Evolutionary conservation across 2,329 filamentous ascomycete species (phyloP).

Genomic region (Aspergillus sp.): DNA sequence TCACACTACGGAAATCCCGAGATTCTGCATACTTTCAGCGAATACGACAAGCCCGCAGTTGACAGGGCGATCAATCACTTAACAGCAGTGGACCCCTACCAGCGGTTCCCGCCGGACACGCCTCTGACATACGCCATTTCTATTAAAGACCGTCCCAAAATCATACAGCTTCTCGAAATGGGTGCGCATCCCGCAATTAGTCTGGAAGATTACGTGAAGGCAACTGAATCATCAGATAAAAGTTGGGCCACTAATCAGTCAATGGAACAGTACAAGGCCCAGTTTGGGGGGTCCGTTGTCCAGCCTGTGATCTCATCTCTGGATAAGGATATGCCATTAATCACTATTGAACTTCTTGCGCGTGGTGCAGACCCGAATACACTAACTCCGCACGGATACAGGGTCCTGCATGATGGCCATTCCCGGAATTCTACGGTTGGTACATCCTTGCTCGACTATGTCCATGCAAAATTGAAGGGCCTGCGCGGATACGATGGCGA

Average conservation of each 20-base stretch:
- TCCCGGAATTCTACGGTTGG: not conserved
- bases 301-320: constrained; percentile 69
- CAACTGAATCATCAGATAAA: constrained; percentile 9
- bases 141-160: constrained; percentile 53
- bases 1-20: constrained; percentile 52
- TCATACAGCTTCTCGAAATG: constrained; percentile 60
- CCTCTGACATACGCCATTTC: constrained; percentile 62
- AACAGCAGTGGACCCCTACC: constrained; percentile 41
- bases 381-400: constrained; percentile 46
- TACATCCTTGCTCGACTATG: constrained; percentile 59
- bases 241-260: constrained; percentile 28
- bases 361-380: constrained; percentile 66
- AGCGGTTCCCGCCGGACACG: constrained; percentile 39
- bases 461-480: constrained; percentile 52
- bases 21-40: constrained; percentile 44
- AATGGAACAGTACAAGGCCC: constrained; percentile 49
- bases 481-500: constrained; percentile 51
- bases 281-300: constrained; percentile 50
- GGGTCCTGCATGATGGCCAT: constrained; percentile 1
- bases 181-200: constrained; percentile 62
- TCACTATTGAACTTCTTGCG: constrained; percentile 61
- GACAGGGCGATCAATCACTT: constrained; percentile 68
- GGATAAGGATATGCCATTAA: constrained; percentile 49
- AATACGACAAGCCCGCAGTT: constrained; percentile 61
- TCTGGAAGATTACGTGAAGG: constrained; percentile 50